Evolutionary conservation across 1,284 basidiomycete species (phyloP).

Genomic region (Cryptococcus maquisensis): DNA sequence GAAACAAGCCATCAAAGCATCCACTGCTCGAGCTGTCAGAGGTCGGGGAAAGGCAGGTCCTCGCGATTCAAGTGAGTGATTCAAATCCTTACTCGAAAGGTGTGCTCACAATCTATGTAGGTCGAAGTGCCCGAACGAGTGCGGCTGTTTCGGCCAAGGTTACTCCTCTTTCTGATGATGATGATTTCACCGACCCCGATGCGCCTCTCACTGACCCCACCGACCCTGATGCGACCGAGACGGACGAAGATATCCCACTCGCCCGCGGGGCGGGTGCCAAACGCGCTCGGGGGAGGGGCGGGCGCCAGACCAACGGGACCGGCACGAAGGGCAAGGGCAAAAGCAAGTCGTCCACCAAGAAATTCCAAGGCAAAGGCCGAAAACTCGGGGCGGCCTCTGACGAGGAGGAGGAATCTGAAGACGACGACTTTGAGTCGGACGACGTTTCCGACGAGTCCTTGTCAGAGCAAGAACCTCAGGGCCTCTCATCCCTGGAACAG

Average conservation of each 20-base stretch:
- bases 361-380: constrained; percentile 7
- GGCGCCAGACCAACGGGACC: neutral
- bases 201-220: neutral
- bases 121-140: constrained; percentile 1
- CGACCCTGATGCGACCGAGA: neutral
- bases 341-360: constrained; percentile 9
- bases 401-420: constrained; percentile 11
- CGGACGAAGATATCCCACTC: neutral
- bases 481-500: neutral
- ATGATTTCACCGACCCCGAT: neutral
- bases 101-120: constrained; percentile 4
- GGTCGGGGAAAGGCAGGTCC: constrained; percentile 7
- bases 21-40: constrained; percentile 1
- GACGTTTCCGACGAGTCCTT: constrained; percentile 1
- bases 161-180: constrained; percentile 20
- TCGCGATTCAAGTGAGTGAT: constrained; percentile 18
- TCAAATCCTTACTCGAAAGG: neutral
- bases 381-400: constrained; percentile 12
- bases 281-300: constrained; percentile 3
- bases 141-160: constrained; percentile 1
- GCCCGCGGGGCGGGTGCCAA: neutral
- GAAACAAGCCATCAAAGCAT: constrained; percentile 17
- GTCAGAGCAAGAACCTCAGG: neutral
- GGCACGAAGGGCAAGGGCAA: constrained; percentile 1
- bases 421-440: constrained; percentile 1